Conservation (phyloP, 805 yeast species). For the Pichia sporocuriosa region DNA sequence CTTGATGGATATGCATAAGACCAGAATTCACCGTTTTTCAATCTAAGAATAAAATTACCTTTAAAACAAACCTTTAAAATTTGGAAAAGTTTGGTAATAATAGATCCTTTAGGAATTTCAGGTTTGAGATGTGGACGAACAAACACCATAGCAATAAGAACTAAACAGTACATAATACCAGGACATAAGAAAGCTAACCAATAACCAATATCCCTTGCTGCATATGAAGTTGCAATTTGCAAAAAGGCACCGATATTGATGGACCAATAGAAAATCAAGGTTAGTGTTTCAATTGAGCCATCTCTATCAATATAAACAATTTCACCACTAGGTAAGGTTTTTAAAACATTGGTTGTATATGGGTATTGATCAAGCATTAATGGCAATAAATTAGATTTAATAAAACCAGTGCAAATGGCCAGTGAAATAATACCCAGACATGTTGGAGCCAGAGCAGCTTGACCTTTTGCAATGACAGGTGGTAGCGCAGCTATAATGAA, state of each 20-base stretch:
- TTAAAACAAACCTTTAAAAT: slow-evolving; percentile 36
- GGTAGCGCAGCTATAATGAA: slow-evolving; percentile 46
- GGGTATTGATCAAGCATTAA: slow-evolving; percentile 56
- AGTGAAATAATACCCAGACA: slow-evolving; percentile 34
- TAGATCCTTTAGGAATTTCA: slow-evolving; percentile 38
- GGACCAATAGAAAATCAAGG: slow-evolving; percentile 47
- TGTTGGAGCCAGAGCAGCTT: slow-evolving; percentile 35
- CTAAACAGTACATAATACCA: slow-evolving; percentile 48
- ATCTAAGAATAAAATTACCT: no score
- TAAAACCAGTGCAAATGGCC: slow-evolving; percentile 45
- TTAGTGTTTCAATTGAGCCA: slow-evolving; percentile 33
- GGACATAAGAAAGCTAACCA: slow-evolving; percentile 52
- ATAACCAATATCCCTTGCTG: slow-evolving; percentile 46
- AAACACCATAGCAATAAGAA: slow-evolving; percentile 40
- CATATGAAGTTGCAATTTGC: slow-evolving; percentile 44
- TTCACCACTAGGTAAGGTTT: slow-evolving; percentile 55
- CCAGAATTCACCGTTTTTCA: no score
- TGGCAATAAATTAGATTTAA: slow-evolving; percentile 48
- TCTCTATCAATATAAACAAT: slow-evolving; percentile 51
- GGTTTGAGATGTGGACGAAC: slow-evolving; percentile 29
- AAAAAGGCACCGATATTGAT: slow-evolving; percentile 51
- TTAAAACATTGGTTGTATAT: slow-evolving; percentile 51
- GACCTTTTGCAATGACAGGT: slow-evolving; percentile 33
- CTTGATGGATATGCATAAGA: no score
- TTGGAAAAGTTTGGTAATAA: slow-evolving; percentile 37